Evolutionary conservation across 2,329 filamentous ascomycete species (phyloP), one percentile per base, ranked within the genome.

Genomic region (Rhinocladiella similis): DNA sequence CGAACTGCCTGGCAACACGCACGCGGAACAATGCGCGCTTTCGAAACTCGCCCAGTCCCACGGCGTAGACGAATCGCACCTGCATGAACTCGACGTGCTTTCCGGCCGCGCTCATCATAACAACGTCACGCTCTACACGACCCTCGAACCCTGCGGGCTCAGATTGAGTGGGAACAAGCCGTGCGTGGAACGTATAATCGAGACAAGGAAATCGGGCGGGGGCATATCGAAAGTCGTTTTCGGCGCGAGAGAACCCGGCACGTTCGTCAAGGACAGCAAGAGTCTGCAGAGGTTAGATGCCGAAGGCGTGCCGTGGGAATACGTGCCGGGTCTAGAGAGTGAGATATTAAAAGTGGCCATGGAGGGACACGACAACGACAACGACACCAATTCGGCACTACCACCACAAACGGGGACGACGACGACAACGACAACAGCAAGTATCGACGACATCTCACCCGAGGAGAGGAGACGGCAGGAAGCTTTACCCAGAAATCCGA

Each of bases 1-100:
- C 56, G 93, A 99, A 73, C 84, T 92, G 3, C 81, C 85, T 0
- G 94, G 93, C 41, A 99, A 99, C 75, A 97, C 94, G 0, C 94
- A 99, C 69, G 94, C 94, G 3, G 94, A 99, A 70, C 91, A 99
- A 75, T 93, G 88, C 72, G 96, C 91, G 68, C 81, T 99, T 54
- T 74, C 86, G 47, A 97, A 99, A 63, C 75, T 72, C 47, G 73
- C 73, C 82, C 12, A 47, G 66, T 47, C 58, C 54, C 38, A 69
- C 72, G 61, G 63, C 61, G 18, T 57, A 72, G 5, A 60, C 78
- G 0, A 85, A 88, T 62, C 81, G 83, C 69, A 73, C 0, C 78
- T 91, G 3, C 73, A 72, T 13, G 67, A 75, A 16, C 43, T 46
- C 3, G 43, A 29, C 20, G 72, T 78, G 13, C 66, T 88, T 6